These are phyloP conservation scores for Aspergillus pseudoglaucus DNA, from an alignment of 2,329 filamentous ascomycete species.

Conservation along the genomic window DNA sequence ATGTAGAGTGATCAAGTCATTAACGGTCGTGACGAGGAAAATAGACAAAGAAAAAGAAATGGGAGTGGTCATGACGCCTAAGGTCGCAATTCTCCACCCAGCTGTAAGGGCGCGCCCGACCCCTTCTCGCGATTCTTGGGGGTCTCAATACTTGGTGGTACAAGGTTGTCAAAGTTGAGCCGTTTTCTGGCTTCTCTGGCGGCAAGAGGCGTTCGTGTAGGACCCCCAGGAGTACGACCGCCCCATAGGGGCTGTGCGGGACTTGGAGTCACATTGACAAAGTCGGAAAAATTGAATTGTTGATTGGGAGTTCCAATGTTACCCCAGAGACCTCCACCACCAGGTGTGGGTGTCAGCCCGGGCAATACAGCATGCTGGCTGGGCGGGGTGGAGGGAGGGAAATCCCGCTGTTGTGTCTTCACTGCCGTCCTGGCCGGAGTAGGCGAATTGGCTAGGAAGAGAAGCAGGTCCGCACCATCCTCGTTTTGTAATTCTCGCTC, in stretches of 20 bases:
- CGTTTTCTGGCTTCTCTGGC: conserved; percentile 64
- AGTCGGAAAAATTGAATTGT: conserved; percentile 89
- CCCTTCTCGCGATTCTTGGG: conserved; percentile 37
- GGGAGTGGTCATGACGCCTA: conserved; percentile 17
- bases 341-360: conserved; percentile 50
- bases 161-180: conserved; percentile 75
- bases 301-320: conserved; percentile 71
- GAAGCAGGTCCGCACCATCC: conserved; percentile 71
- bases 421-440: conserved; percentile 63
- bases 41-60: conserved; percentile 16
- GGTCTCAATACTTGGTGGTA: conserved; percentile 48
- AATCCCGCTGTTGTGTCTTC: conserved; percentile 42
- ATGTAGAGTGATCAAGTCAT: conserved; percentile 17
- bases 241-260: conserved; percentile 81
- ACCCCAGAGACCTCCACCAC: conserved; percentile 69
- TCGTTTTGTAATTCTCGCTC: conserved; percentile 56
- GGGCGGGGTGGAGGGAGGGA: conserved; percentile 68
- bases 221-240: conserved; percentile 49
- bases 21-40: conserved; percentile 15
- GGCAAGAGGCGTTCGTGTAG: conserved; percentile 61
- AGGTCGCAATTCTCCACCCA: conserved; percentile 58
- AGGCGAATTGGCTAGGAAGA: conserved; percentile 86
- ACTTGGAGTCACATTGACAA: conserved; percentile 94
- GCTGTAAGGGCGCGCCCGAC: conserved; percentile 56
- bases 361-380: conserved; percentile 52